Evolutionary conservation across 352 stramenopile genomes (phyloP).

Genomic region (Globisporangium canariense): DNA sequence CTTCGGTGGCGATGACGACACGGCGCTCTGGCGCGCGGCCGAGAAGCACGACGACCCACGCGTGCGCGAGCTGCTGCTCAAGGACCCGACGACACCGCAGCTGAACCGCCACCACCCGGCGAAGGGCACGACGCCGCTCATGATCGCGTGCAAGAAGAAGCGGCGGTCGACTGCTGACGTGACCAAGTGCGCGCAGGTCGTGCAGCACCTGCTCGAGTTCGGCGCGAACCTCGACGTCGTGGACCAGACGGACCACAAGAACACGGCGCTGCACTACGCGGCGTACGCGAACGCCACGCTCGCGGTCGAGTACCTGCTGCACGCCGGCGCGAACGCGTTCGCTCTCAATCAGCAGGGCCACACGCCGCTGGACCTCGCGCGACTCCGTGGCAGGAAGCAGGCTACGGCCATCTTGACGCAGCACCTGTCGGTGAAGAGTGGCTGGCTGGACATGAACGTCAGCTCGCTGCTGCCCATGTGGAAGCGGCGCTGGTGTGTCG

Average conservation of each 20-base stretch:
- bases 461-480: slow-evolving; percentile 42
- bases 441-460: slow-evolving; percentile 49
- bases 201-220: slow-evolving; percentile 55
- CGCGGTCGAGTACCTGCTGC: slow-evolving; percentile 54
- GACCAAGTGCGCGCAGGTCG: slow-evolving; percentile 22
- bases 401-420: slow-evolving; percentile 43
- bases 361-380: slow-evolving; percentile 55
- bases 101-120: slow-evolving; percentile 43
- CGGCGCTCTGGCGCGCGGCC: slow-evolving; percentile 19
- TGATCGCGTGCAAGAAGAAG: slow-evolving; percentile 56
- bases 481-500: slow-evolving; percentile 61
- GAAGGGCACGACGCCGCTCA: slow-evolving; percentile 62
- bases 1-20: slow-evolving; percentile 5
- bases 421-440: slow-evolving; percentile 43
- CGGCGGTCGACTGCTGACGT: not conserved
- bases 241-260: slow-evolving; percentile 35
- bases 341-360: slow-evolving; percentile 55
- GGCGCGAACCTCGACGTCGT: slow-evolving; percentile 41
- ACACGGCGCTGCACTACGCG: slow-evolving; percentile 71
- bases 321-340: slow-evolving; percentile 39
- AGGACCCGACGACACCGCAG: slow-evolving; percentile 7
- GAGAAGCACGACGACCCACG: slow-evolving; percentile 16
- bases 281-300: slow-evolving; percentile 47
- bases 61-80: slow-evolving; percentile 13
- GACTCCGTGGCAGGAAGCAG: slow-evolving; percentile 40